A percentile compares a stretch with the other conserved stretches of the same genome.
These are phyloP conservation scores for Aspergillus fumigatiaffinis DNA, from an alignment of 2,329 filamentous ascomycete genomes.

Conservation along the genomic window DNA sequence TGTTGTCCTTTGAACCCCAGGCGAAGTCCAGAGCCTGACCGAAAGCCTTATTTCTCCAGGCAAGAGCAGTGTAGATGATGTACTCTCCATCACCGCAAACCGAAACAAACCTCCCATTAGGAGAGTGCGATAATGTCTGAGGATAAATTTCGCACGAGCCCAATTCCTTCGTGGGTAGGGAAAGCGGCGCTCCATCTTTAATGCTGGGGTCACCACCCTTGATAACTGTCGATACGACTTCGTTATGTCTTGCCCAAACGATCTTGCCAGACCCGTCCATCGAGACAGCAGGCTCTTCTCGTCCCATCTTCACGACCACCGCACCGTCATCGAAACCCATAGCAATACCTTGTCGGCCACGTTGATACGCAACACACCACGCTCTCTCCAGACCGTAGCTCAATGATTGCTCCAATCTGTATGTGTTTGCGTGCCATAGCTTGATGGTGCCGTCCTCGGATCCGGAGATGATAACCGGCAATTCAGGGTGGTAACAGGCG, in stretches of 20 bases:
- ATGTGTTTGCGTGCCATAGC: conserved; percentile 98
- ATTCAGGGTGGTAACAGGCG: conserved; percentile 93
- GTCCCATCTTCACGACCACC: conserved; percentile 94
- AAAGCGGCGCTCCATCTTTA: conserved; percentile 86
- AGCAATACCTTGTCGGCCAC: conserved; percentile 88
- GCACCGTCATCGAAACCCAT: conserved; percentile 97
- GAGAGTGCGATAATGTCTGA: conserved; percentile 90
- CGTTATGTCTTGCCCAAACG: conserved; percentile 92
- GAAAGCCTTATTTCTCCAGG: conserved; percentile 96
- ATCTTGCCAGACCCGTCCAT: conserved; percentile 97
- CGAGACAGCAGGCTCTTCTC: conserved; percentile 93
- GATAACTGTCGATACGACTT: conserved; percentile 91
- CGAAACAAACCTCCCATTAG: conserved; percentile 85
- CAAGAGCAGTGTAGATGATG: conserved; percentile 96
- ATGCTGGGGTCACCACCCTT: conserved; percentile 79
- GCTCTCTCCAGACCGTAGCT: conserved; percentile 95
- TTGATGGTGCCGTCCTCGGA: conserved; percentile 97
- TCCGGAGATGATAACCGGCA: conserved; percentile 95
- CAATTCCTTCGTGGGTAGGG: conserved; percentile 86
- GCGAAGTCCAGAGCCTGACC: conserved; percentile 93
- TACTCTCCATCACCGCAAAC: conserved; percentile 97
- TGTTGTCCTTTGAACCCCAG: conserved; percentile 96
- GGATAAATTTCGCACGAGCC: conserved; percentile 96
- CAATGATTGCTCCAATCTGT: conserved; percentile 89
- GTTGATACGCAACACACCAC: conserved; percentile 96